phyloP scores from a whole-genome alignment of 768 basidiomycete species.

The Boletellus sp. region DNA sequence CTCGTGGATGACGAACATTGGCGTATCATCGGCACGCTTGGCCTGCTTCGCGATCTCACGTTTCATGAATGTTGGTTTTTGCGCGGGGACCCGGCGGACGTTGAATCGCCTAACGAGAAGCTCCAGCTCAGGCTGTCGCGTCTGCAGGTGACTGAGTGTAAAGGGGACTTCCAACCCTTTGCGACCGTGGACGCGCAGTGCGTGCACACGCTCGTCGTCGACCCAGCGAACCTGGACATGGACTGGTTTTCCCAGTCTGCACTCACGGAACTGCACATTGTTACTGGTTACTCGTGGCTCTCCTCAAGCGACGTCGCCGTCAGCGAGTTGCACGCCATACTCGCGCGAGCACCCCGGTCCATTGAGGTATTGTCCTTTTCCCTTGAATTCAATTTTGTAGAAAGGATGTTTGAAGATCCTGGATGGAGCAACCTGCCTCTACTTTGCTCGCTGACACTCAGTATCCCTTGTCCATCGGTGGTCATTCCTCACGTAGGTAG shows the following conservation, averaged over 20 bases:
- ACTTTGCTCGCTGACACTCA: conserved; percentile 10
- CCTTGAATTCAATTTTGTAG: not conserved
- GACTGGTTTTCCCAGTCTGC: not conserved
- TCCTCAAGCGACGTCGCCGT: too few species aligned
- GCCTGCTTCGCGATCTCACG: conserved; percentile 13
- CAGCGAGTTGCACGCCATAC: not conserved
- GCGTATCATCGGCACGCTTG: conserved; percentile 7
- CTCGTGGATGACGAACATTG: conserved; percentile 15
- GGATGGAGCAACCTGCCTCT: not conserved
- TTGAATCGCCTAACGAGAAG: not conserved
- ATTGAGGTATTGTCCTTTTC: conserved; percentile 1
- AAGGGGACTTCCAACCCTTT: fast-evolving
- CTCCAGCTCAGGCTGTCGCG: conserved; percentile 6
- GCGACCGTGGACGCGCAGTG: not conserved
- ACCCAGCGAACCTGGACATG: not conserved
- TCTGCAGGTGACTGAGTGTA: not conserved
- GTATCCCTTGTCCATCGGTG: not conserved
- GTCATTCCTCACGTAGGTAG: not conserved
- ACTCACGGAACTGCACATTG: conserved; percentile 3
- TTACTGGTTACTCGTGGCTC: too few species aligned
- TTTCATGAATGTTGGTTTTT: conserved; percentile 7
- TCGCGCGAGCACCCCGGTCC: not conserved
- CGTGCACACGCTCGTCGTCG: not conserved
- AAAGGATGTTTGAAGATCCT: not conserved
- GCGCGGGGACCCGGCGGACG: not conserved